Evolutionary conservation across 192 early-diverging fungal genomes (phyloP), one percentile per base, ranked within the genome.

Genomic region (Entomortierella parvispora): DNA sequence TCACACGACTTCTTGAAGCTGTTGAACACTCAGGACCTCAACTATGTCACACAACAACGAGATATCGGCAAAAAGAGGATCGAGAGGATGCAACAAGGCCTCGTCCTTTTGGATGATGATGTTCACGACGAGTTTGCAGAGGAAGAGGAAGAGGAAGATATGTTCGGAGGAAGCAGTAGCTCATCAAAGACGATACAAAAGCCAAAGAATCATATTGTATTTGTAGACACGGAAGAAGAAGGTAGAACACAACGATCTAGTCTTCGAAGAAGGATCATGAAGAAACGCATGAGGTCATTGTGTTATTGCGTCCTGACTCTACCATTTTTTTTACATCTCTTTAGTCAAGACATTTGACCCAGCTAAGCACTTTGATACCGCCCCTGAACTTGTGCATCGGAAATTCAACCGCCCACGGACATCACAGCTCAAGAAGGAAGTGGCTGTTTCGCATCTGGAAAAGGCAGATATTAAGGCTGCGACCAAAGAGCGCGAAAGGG

Each of bases 1-100:
- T 85, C 93, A 11, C 81, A 81, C 15, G 96, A 97, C 18, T 88
- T 92, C 46, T 69, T 95, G 67, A 87, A 87, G 63, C 78, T 98
- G 32, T 77, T 98, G 69, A 95, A 95, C 79, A 96, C 96, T 2
- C 97, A 99, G 82, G 96, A 99, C 77, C 80, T 91, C 58, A 91
- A 87, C 48, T 98, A 98, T 76, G 87, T 98, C 15, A 89, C 88
- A 47, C 90, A 89, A 62, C 93, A 96, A 71, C 78, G 90, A 28
- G 88, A 90, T 75, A 85, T 96, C 26, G 94, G 94, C 52, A 80
- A 77, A 61, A 93, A 87, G 76, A 90, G 94, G 84, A 90, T 97
- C 43, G 91, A 94, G 23, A 85, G 86, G 58, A 80, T 97, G 34
- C 83, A 93, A 83, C 82, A 83, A 31, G 80, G 86, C 12, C 46